Evolutionary conservation across 2,329 filamentous ascomycete genomes (phyloP), one percentile per base, ranked within the genome.

Genomic region (Venturia carpophila): DNA sequence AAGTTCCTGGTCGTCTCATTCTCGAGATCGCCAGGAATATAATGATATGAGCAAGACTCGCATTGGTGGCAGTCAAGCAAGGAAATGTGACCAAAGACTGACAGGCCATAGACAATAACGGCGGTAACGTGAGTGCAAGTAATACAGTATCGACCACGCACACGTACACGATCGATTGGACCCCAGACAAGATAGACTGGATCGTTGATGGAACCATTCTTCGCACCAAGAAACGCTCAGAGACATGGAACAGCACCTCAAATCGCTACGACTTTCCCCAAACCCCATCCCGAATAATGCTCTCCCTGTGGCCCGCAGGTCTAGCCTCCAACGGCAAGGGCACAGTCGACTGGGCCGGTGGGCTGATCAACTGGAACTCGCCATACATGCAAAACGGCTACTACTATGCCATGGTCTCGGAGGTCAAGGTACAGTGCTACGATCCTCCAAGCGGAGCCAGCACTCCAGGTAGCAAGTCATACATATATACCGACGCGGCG

Each of bases 221-320:
- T 68, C 91, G 94, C 67, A 88, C 84, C 30, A 81, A 91, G 75
- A 82, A 92, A 74, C 87, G 88, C 73, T 81, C 83, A 19, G 85
- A 91, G 45, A 97, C 94, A 15, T 97, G 88, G 86, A 97, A 99
- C 79, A 78, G 81, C 15, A 95, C 91, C 7, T 79, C 86, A 66
- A 88, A 92, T 76, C 87, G 87, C 76, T 99, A 87, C 83, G 81
- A 89, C 71, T 99, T 84, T 80, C 94, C 94, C 7, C 94, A 97
- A 79, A 95, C 92, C 0, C 94, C 94, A 4, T 79, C 92, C 19
- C 90, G 93, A 70, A 84, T 99, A 63, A 91, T 97, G 80, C 83
- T 99, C 62, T 97, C 94, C 19, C 86, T 99, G 72, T 99, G 94
- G 94, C 94, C 94, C 49, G 94, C 91, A 72, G 94, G 94, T 73